These are phyloP conservation scores for Colletotrichum sp. DNA, from an alignment of 2,329 filamentous ascomycete species.

Conservation along the genomic window DNA sequence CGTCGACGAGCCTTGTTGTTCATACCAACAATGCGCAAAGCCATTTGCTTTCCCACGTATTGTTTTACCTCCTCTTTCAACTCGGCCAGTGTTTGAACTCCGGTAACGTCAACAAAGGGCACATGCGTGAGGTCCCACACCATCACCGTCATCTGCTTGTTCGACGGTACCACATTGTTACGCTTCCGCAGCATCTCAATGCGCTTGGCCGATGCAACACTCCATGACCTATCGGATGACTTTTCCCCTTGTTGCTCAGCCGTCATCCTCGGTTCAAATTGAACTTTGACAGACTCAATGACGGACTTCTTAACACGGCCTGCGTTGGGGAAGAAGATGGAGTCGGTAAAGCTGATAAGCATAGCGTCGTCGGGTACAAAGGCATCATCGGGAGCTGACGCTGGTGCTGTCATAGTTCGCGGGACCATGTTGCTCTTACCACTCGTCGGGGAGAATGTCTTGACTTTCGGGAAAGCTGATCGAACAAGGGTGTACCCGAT, in stretches of 20 bases:
- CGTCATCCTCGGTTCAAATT: constrained; percentile 44
- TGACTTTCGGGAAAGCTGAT: constrained; percentile 57
- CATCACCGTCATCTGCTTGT: constrained; percentile 49
- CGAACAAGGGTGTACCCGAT: constrained; percentile 65
- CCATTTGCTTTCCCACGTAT: constrained; percentile 51
- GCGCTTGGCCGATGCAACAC: constrained; percentile 53
- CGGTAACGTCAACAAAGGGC: constrained; percentile 59
- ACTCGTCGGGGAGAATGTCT: constrained; percentile 32
- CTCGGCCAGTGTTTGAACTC: constrained; percentile 52
- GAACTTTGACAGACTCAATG: constrained; percentile 52
- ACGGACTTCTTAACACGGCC: constrained; percentile 54
- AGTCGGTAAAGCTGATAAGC: constrained; percentile 61
- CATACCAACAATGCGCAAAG: constrained; percentile 55
- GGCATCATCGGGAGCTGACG: constrained; percentile 21
- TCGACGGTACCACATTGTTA: constrained; percentile 36
- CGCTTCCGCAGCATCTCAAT: constrained; percentile 48
- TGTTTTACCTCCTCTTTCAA: constrained; percentile 52
- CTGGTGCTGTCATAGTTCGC: constrained; percentile 28
- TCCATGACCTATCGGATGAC: constrained; percentile 56
- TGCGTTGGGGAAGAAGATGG: constrained; percentile 67
- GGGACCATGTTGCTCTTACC: constrained; percentile 31
- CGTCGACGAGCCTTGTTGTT: constrained; percentile 43
- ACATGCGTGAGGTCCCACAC: constrained; percentile 58
- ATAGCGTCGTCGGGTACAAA: constrained; percentile 53
- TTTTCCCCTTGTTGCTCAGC: constrained; percentile 40